Percentiles rank a stretch among this genome's conserved stretches.
Evolutionary conservation across 1,284 basidiomycete genomes (phyloP).

Genomic region (Austroboletus niveus): DNA sequence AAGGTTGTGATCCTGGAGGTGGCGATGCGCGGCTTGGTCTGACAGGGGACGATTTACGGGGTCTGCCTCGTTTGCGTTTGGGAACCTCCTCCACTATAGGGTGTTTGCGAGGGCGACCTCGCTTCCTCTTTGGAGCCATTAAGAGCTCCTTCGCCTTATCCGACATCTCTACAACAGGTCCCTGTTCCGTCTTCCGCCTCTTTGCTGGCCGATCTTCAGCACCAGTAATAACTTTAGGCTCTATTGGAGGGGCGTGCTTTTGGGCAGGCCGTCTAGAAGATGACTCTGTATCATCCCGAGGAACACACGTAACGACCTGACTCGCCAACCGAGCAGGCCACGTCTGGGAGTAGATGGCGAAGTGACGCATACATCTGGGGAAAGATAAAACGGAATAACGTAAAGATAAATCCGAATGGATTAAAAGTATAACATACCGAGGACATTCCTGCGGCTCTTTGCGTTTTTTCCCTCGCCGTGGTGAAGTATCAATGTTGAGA

Average conservation of each 20-base stretch:
- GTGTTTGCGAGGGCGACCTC: slow-evolving; percentile 38
- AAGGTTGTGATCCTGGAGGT: slow-evolving; percentile 10
- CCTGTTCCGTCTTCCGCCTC: slow-evolving; percentile 40
- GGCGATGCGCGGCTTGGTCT: slow-evolving; percentile 9
- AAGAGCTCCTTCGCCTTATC: slow-evolving; percentile 36
- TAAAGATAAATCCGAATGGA: slow-evolving; percentile 23
- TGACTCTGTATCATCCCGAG: slow-evolving; percentile 52
- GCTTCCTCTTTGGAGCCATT: slow-evolving; percentile 32
- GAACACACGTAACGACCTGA: slow-evolving; percentile 45
- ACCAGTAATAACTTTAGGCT: slow-evolving; percentile 52
- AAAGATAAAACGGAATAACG: slow-evolving; percentile 12
- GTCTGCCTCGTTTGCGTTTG: slow-evolving; percentile 37
- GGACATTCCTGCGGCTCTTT: slow-evolving; percentile 69
- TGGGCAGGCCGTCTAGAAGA: slow-evolving; percentile 45
- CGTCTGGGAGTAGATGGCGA: slow-evolving; percentile 63
- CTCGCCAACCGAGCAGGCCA: slow-evolving; percentile 66
- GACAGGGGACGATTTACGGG: slow-evolving; percentile 31
- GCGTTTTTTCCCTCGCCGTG: slow-evolving; percentile 48
- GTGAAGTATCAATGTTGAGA: slow-evolving; percentile 46
- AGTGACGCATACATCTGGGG: slow-evolving; percentile 70
- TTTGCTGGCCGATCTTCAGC: slow-evolving; percentile 45
- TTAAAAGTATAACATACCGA: slow-evolving; percentile 45
- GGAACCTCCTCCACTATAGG: slow-evolving; percentile 32
- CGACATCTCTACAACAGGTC: slow-evolving; percentile 36
- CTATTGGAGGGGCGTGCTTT: slow-evolving; percentile 47